A percentile compares a stretch with the other conserved stretches of the same genome.
These are phyloP conservation scores for Przewalskia tangutica DNA, from an alignment of 257 asterid species.

Conservation along the genomic window DNA sequence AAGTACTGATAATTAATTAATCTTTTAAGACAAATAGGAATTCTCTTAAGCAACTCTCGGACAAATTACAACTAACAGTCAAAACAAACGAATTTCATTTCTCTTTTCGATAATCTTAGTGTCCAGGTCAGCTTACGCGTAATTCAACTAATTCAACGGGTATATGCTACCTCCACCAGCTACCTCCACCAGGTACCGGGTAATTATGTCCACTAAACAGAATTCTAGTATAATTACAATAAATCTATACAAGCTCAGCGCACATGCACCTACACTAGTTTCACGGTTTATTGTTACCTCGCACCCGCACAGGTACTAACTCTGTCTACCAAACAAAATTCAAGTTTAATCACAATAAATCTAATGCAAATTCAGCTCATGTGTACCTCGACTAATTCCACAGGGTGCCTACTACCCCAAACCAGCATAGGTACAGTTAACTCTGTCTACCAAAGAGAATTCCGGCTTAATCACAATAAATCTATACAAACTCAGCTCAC, in stretches of 20 bases:
- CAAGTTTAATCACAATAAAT: background rate
- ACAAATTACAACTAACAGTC: background rate
- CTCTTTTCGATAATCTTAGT: too few relatives aligned
- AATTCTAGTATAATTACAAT: background rate
- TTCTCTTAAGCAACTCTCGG: background rate
- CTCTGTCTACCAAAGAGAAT: background rate
- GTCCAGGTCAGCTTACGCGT: too few relatives aligned
- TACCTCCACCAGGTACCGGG: too few relatives aligned
- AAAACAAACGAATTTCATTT: background rate
- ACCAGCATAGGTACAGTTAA: background rate
- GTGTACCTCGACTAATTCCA: background rate
- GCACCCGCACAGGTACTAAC: background rate
- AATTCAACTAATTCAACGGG: too few relatives aligned
- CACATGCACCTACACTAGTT: background rate
- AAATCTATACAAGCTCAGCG: background rate
- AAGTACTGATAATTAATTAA: background rate
- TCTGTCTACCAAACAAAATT: background rate
- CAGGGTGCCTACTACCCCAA: background rate
- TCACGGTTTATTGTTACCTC: background rate
- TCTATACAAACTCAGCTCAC: slow-evolving; percentile 19
- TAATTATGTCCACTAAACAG: too few relatives aligned
- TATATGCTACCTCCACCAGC: too few relatives aligned
- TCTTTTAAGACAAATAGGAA: background rate
- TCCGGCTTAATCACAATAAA: background rate
- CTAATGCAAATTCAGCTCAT: slow-evolving; percentile 20